Base-by-base conservation (phyloP, 2,329 filamentous ascomycete genomes). In the Neonectria ditissima region DNA sequence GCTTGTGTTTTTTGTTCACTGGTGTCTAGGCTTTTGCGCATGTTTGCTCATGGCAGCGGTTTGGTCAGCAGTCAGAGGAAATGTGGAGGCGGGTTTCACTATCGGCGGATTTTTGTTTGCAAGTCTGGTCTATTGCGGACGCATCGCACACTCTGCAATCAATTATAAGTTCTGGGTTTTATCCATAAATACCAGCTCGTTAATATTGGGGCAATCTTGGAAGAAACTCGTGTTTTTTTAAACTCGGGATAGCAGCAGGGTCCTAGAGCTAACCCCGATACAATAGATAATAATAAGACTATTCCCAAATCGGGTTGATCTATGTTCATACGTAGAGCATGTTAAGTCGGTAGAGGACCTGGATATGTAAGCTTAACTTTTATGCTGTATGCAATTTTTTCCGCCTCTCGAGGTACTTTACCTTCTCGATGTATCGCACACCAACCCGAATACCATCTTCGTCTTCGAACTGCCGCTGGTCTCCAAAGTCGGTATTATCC, bases 401-500 rank as follows among this genome's bases (percentile, higher is more conserved):
- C n/a, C n/a, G n/a, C n/a, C n/a, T n/a, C n/a, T n/a, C n/a, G n/a
- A n/a, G n/a, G n/a, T n/a, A n/a, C n/a, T n/a, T n/a, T 14, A 55
- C 56, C 39, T 64, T 59, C 39, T 59, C 54, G 28, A 64, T 61
- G 37, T 63, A 63, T 37, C 53, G 44, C 7, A 66, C 47, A 28
- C 63, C 50, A 6, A 59, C 47, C 28, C 32, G 34, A n/a, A 67
- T 61, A 1, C 63, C 54, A 28, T 66, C 47, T 16, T 68, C 57
- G 14, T 62, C 54, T 13, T 64, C 24, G 28, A 59, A 54, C 13
- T 65, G 71, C 14, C 61, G 54, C 32, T 73, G 68, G 30, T 75
- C 70, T 0, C 68, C 71, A 67, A 77, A 77, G 10, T 72, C 74
- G 4, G 65, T 61, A 22, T 74, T 77, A 2, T 67, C 70, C 3